Conservation (phyloP, 1,284 basidiomycete genomes). For the Ceratobasidium sp. region DNA sequence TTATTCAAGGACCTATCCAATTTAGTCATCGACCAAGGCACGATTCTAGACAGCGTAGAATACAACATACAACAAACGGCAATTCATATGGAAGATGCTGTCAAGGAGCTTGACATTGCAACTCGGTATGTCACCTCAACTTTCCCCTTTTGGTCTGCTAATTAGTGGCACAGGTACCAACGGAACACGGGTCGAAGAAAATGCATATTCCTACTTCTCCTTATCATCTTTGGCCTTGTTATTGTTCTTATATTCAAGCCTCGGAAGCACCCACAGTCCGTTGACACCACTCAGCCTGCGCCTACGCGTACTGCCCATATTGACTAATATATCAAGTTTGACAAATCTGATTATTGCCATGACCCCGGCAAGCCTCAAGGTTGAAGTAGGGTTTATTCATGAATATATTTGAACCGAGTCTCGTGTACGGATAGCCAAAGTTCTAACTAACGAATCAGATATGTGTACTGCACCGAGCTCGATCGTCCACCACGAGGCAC, state of each 20-base stretch:
- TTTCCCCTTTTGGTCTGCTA: slow-evolving; percentile 10
- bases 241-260: slow-evolving; percentile 84
- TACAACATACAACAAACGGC: slow-evolving; percentile 96
- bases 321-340: slow-evolving; percentile 29
- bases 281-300: neutral
- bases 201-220: slow-evolving; percentile 89
- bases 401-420: slow-evolving; percentile 16
- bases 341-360: slow-evolving; percentile 7
- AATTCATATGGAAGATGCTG: slow-evolving; percentile 80
- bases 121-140: slow-evolving; percentile 60
- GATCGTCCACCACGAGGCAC: too few relatives aligned
- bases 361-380: slow-evolving; percentile 32
- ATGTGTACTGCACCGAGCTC: neutral
- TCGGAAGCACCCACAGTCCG: slow-evolving; percentile 49
- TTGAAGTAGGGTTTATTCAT: neutral
- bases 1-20: slow-evolving; percentile 94
- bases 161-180: slow-evolving; percentile 72
- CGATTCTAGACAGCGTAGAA: slow-evolving; percentile 93
- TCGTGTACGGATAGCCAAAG: slow-evolving; percentile 5
- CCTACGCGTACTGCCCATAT: slow-evolving; percentile 16
- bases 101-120: slow-evolving; percentile 82
- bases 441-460: neutral
- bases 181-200: slow-evolving; percentile 88
- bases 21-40: slow-evolving; percentile 98
- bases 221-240: slow-evolving; percentile 87